These are phyloP conservation scores for Rhodotorula paludigena DNA, from an alignment of 768 basidiomycete species.

Conservation along the genomic window DNA sequence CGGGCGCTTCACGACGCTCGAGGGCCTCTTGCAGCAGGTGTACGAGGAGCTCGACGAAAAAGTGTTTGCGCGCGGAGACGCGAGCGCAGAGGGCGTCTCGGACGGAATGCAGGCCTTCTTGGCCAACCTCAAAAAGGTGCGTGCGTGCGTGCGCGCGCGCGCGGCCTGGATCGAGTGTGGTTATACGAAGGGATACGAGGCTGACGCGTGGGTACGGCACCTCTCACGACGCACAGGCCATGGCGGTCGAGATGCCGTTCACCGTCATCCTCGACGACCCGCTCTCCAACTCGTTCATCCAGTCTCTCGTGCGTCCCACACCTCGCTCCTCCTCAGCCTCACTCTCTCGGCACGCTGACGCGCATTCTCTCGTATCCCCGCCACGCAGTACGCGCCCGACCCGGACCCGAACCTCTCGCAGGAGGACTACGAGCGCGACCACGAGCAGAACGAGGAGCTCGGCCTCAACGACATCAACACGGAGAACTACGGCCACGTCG, in stretches of 20 bases:
- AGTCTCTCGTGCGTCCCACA: slow-evolving; percentile 45
- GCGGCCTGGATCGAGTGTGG: too few species aligned
- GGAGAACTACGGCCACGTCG: slow-evolving; percentile 4
- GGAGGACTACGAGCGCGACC: slow-evolving; percentile 74
- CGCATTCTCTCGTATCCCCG: background rate
- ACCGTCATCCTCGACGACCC: slow-evolving; percentile 94
- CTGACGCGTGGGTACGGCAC: too few species aligned
- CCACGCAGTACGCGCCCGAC: slow-evolving; percentile 96
- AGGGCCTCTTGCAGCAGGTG: slow-evolving; percentile 88
- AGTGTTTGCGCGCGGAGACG: slow-evolving; percentile 68
- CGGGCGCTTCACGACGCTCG: slow-evolving; percentile 93
- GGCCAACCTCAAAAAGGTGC: slow-evolving; percentile 64
- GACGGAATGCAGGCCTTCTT: slow-evolving; percentile 71
- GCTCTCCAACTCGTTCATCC: slow-evolving; percentile 87
- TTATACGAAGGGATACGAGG: too few species aligned
- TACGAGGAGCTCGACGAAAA: slow-evolving; percentile 92
- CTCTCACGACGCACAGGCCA: slow-evolving; percentile 55
- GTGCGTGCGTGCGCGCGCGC: too few species aligned
- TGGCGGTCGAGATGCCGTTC: slow-evolving; percentile 70
- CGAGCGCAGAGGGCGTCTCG: slow-evolving; percentile 25
- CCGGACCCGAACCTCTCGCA: slow-evolving; percentile 88
- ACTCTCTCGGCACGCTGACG: background rate
- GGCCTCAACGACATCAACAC: slow-evolving; percentile 56
- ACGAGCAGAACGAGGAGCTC: slow-evolving; percentile 88
- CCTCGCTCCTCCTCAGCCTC: background rate